Conservation (phyloP, 345 rosid genomes). For the Euclidium syriacum region DNA sequence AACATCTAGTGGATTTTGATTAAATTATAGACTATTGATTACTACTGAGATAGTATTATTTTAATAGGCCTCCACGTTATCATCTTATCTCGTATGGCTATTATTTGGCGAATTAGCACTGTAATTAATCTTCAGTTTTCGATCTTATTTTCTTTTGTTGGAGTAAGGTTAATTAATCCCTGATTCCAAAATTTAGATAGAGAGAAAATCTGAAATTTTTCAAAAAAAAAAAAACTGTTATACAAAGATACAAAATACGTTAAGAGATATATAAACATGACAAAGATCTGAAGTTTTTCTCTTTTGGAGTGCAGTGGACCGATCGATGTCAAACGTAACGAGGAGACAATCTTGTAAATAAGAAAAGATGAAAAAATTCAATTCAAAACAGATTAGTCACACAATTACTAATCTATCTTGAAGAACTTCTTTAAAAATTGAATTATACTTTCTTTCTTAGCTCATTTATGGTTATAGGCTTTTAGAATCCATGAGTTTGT, state of each 20-base stretch:
- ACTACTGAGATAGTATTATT: background rate
- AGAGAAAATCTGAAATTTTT: background rate
- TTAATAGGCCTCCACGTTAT: background rate
- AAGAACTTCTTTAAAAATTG: background rate
- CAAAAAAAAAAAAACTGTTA: background rate
- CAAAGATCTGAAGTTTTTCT: background rate
- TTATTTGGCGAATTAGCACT: background rate
- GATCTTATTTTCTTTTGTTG: background rate
- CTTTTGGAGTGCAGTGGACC: background rate
- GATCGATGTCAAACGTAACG: background rate
- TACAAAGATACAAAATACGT: background rate
- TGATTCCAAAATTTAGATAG: background rate
- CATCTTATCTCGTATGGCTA: background rate
- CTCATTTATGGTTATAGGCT: too few relatives aligned
- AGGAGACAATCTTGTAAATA: background rate
- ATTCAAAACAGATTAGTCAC: background rate
- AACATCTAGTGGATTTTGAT: background rate
- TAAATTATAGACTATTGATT: background rate
- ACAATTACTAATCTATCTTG: background rate
- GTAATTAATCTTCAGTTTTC: background rate
- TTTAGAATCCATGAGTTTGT: too few relatives aligned
- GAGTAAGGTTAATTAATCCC: background rate
- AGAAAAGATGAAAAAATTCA: background rate
- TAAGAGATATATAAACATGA: too few relatives aligned
- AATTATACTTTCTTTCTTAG: too few relatives aligned